Conservation (phyloP, 495 filamentous ascomycete species). For the Aspergillus baeticus region DNA sequence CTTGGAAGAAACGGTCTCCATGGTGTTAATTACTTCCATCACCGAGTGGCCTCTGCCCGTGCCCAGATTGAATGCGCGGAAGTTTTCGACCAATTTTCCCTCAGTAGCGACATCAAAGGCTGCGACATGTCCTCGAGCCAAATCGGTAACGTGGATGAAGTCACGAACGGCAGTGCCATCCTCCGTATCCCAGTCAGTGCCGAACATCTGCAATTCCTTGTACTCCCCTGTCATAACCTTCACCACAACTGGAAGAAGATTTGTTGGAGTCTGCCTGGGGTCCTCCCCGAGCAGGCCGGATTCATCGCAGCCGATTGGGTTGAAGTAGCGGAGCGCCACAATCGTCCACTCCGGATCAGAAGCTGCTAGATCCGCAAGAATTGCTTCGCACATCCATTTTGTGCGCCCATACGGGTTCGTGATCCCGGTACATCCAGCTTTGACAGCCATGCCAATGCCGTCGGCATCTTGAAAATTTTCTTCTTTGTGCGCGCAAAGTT, state of each 20-base stretch:
- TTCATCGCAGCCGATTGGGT: slow-evolving; percentile 64
- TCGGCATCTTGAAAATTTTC: slow-evolving; percentile 31
- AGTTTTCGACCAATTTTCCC: slow-evolving; percentile 39
- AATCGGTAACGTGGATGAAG: slow-evolving; percentile 63
- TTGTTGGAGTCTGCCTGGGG: slow-evolving; percentile 59
- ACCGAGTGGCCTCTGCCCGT: slow-evolving; percentile 53
- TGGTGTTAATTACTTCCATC: slow-evolving; percentile 48
- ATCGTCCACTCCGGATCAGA: slow-evolving; percentile 61
- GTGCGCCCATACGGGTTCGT: slow-evolving; percentile 66
- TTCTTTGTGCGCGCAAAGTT: slow-evolving; percentile 57
- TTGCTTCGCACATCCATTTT: slow-evolving; percentile 66
- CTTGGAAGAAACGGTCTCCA: slow-evolving; percentile 42
- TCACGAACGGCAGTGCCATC: slow-evolving; percentile 61
- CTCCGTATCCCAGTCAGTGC: slow-evolving; percentile 61
- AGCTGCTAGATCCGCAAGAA: slow-evolving; percentile 59
- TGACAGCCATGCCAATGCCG: slow-evolving; percentile 28
- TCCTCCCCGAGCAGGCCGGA: slow-evolving; percentile 65
- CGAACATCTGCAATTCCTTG: slow-evolving; percentile 56
- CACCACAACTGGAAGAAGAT: slow-evolving; percentile 61
- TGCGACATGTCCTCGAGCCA: slow-evolving; percentile 64
- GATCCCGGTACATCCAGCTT: slow-evolving; percentile 51
- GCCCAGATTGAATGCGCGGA: slow-evolving; percentile 54
- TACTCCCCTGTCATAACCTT: slow-evolving; percentile 58
- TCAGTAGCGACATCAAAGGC: slow-evolving; percentile 46
- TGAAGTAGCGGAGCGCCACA: slow-evolving; percentile 66